A percentile compares a stretch with the other conserved stretches of the same genome.
Evolutionary conservation across 306 rosid species (phyloP).

Genomic region (Medicago arabica): DNA sequence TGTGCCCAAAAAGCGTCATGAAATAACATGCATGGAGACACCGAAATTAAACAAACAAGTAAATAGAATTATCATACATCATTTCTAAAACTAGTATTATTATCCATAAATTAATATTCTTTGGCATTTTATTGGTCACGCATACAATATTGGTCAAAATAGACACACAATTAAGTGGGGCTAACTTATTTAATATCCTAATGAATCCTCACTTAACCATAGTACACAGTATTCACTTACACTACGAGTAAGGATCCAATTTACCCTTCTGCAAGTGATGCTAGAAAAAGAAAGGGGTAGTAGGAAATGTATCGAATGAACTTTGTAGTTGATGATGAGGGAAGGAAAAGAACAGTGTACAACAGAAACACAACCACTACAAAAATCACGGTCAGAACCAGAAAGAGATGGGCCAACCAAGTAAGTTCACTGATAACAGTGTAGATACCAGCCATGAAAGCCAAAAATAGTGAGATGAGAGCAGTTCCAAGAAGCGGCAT

Average conservation of each 20-base stretch:
- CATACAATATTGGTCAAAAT: too few species aligned
- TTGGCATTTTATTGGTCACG: too few species aligned
- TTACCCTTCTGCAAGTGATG: background rate
- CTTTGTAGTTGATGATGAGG: background rate
- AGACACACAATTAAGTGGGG: too few species aligned
- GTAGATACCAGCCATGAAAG: constrained; percentile 47
- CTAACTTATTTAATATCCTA: too few species aligned
- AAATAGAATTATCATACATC: too few species aligned
- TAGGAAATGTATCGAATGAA: background rate
- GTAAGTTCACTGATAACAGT: constrained; percentile 21
- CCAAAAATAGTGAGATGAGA: constrained; percentile 34
- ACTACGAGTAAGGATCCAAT: background rate
- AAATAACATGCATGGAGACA: too few species aligned
- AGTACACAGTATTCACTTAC: background rate
- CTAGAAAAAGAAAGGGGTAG: constrained; percentile 13
- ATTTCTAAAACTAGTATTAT: too few species aligned
- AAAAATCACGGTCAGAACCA: background rate
- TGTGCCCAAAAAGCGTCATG: too few species aligned
- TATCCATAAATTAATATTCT: too few species aligned
- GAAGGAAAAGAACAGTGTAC: constrained; percentile 12
- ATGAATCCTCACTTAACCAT: too few species aligned
- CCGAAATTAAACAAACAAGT: too few species aligned
- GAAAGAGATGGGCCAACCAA: constrained; percentile 37
- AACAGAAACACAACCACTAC: background rate
- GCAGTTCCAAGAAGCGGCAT: constrained; percentile 43